These are phyloP conservation scores for Astrocystis sublimbata DNA, from an alignment of 495 filamentous ascomycete species.

Conservation along the genomic window DNA sequence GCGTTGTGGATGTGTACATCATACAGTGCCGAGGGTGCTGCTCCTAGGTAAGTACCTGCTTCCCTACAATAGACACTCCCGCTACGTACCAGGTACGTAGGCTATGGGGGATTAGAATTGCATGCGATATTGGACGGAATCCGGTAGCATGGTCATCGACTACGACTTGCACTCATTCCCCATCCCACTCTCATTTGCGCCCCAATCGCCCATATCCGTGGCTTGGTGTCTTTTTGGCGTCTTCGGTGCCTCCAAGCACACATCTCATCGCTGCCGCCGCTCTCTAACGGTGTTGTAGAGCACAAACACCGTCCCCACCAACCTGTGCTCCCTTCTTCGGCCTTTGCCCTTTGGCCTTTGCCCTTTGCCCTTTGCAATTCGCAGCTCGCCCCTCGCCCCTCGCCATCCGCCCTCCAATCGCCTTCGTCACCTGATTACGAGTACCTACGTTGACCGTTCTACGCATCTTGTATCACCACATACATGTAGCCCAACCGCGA, in stretches of 20 bases:
- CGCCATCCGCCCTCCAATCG: not conserved
- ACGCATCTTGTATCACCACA: slow-evolving; percentile 5
- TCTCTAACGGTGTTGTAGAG: not conserved
- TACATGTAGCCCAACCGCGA: not conserved
- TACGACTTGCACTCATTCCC: slow-evolving; percentile 1
- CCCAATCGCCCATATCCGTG: not conserved
- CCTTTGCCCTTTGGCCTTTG: too few species aligned
- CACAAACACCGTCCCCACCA: not conserved
- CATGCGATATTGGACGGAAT: not conserved
- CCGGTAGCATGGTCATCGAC: not conserved
- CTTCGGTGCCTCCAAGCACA: not conserved
- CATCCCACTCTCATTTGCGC: slow-evolving; percentile 12
- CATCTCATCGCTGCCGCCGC: not conserved
- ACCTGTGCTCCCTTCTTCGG: not conserved
- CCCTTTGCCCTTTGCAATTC: too few species aligned
- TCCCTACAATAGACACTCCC: too few species aligned
- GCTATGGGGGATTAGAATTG: not conserved
- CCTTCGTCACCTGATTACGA: not conserved
- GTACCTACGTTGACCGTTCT: slow-evolving; percentile 4
- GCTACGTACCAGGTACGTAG: not conserved
- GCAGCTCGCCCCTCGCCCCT: not conserved
- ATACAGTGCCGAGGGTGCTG: too few species aligned
- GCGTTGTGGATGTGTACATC: too few species aligned
- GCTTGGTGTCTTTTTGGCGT: not conserved
- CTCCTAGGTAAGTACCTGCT: too few species aligned